Conservation (phyloP, 495 filamentous ascomycete genomes). For the Margaritispora aquatica region DNA sequence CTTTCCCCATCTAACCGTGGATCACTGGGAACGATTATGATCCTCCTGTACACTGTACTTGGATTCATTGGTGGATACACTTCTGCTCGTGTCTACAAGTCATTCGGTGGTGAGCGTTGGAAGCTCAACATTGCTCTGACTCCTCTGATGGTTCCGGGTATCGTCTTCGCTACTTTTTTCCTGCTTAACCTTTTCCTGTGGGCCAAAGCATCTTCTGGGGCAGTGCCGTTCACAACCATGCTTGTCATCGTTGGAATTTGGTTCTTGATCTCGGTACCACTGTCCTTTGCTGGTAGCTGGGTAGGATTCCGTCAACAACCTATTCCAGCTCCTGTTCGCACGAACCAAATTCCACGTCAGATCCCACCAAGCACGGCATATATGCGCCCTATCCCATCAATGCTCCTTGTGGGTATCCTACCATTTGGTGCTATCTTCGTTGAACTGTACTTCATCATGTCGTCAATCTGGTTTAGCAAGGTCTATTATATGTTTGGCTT, state of each 20-base stretch:
- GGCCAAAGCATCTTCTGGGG: constrained; percentile 82
- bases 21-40: constrained; percentile 83
- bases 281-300: constrained; percentile 89
- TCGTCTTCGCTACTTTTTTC: constrained; percentile 89
- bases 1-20: constrained; percentile 93
- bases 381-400: constrained; percentile 76
- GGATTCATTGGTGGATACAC: constrained; percentile 91
- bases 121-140: constrained; percentile 88
- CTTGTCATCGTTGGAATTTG: constrained; percentile 86
- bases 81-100: constrained; percentile 85
- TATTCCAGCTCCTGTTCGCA: constrained; percentile 76
- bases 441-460: constrained; percentile 98
- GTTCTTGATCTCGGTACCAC: constrained; percentile 92
- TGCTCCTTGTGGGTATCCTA: constrained; percentile 82
- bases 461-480: constrained; percentile 92
- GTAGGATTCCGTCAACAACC: constrained; percentile 66
- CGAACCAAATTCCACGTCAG: constrained; percentile 96
- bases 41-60: constrained; percentile 87
- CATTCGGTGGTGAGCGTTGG: constrained; percentile 86
- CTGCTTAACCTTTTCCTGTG: constrained; percentile 93
- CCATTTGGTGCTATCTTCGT: constrained; percentile 97
- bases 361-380: constrained; percentile 79
- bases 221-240: constrained; percentile 96
- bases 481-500: constrained; percentile 99
- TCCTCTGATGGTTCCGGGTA: constrained; percentile 74